Evolutionary conservation across 2,329 filamentous ascomycete genomes (phyloP).

Genomic region (Boeremia exigua): DNA sequence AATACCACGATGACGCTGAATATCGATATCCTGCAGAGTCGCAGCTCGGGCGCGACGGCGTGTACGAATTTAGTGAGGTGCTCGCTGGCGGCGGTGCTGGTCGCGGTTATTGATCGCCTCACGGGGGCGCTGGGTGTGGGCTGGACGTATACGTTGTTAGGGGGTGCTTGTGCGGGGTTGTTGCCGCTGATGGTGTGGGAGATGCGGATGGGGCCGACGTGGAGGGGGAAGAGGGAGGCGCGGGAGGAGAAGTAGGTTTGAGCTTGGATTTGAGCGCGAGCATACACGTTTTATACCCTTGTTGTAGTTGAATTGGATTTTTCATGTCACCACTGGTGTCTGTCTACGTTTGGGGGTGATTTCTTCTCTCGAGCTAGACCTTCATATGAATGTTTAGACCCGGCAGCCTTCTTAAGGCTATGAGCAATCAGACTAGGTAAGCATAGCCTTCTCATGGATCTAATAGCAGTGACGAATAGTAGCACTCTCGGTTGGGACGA

Average conservation of each 20-base stretch:
- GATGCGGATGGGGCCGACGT: constrained; percentile 34
- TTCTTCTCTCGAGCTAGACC: too few relatives aligned
- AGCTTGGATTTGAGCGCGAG: constrained; percentile 2
- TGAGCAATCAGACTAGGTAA: too few relatives aligned
- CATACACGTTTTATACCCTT: constrained; percentile 16
- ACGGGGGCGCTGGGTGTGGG: constrained; percentile 27
- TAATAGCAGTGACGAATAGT: too few relatives aligned
- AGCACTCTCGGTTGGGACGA: too few relatives aligned
- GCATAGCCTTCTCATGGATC: too few relatives aligned
- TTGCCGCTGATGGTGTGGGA: constrained; percentile 38
- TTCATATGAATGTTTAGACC: too few relatives aligned
- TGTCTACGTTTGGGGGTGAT: too few relatives aligned
- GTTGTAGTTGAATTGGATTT: background rate
- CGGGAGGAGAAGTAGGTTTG: constrained; percentile 18
- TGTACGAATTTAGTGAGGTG: constrained; percentile 38
- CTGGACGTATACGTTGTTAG: constrained; percentile 40
- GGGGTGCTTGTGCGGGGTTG: constrained; percentile 27
- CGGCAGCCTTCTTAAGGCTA: too few relatives aligned
- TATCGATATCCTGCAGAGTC: constrained; percentile 35
- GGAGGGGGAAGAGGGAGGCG: constrained; percentile 29
- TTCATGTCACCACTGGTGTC: background rate
- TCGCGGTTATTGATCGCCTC: constrained; percentile 36
- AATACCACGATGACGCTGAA: constrained; percentile 41
- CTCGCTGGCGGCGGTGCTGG: constrained; percentile 32
- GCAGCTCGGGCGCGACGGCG: constrained; percentile 35